A percentile compares a stretch with the other conserved stretches of the same genome.
phyloP scores from a whole-genome alignment of 73 alveolate species.

The Uronychia setigera region DNA sequence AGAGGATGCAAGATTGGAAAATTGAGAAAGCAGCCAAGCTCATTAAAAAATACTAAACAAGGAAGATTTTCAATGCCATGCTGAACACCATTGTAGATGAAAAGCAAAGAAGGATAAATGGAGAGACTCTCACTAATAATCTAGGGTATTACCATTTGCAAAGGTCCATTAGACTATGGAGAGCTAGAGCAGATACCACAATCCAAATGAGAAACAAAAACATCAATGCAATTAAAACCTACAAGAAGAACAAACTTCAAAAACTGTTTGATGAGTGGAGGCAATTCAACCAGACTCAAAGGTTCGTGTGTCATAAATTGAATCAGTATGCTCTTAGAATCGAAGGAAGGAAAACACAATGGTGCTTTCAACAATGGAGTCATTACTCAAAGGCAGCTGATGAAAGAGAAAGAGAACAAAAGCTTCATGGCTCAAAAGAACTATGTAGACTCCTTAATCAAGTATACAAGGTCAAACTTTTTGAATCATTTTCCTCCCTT shows the following conservation, averaged over 20 bases:
- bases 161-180: constrained; percentile 43
- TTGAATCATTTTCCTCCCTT: constrained; percentile 25
- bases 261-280: constrained; percentile 13
- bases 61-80: constrained; percentile 36
- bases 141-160: constrained; percentile 3
- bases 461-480: constrained; percentile 5
- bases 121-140: constrained; percentile 11
- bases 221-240: neutral
- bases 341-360: constrained; percentile 2
- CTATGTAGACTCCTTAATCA: constrained; percentile 1
- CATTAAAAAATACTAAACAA: neutral
- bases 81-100: constrained; percentile 9
- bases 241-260: neutral
- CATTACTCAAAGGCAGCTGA: constrained; percentile 16
- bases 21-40: constrained; percentile 1
- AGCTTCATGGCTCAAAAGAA: constrained; percentile 35
- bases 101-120: constrained; percentile 18
- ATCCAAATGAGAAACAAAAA: constrained; percentile 25
- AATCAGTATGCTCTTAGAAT: constrained; percentile 26
- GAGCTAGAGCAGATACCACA: constrained; percentile 32
- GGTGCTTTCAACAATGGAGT: neutral
- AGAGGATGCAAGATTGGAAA: constrained; percentile 9
- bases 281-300: constrained; percentile 1
- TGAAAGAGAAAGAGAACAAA: constrained; percentile 28
- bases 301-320: constrained; percentile 25